phyloP scores from a whole-genome alignment of 345 rosid species.

The Atalantia buxifolia region DNA sequence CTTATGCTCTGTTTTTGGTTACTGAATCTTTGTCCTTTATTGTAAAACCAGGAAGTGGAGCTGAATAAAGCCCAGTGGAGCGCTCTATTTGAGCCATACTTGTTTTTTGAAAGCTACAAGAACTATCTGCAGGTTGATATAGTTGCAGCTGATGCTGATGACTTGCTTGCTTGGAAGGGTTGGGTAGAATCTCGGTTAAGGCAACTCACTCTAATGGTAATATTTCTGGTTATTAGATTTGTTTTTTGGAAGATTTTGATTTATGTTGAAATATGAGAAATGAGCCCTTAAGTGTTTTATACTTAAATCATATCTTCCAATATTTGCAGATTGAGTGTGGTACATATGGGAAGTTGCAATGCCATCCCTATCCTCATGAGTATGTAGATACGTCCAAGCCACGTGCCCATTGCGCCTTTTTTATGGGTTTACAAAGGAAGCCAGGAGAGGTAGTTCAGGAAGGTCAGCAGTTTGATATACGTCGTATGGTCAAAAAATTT shows the following conservation, averaged over 20 bases:
- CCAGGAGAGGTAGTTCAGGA: conserved; percentile 54
- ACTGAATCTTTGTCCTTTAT: conserved; percentile 13
- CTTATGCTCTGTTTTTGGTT: background rate
- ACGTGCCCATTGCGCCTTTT: conserved; percentile 52
- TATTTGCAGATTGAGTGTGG: conserved; percentile 60
- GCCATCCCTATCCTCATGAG: conserved; percentile 66
- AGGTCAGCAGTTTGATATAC: conserved; percentile 70
- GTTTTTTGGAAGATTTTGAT: background rate
- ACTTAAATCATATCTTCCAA: background rate
- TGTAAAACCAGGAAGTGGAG: conserved; percentile 51
- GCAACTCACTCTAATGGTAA: conserved; percentile 65
- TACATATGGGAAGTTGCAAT: conserved; percentile 63
- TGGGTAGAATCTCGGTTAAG: conserved; percentile 78
- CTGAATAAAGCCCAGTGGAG: conserved; percentile 56
- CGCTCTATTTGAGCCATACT: conserved; percentile 55
- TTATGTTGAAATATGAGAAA: background rate
- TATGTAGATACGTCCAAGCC: conserved; percentile 42
- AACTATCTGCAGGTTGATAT: conserved; percentile 70
- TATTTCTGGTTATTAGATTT: conserved; percentile 14
- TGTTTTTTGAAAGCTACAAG: conserved; percentile 65
- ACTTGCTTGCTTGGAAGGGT: conserved; percentile 69
- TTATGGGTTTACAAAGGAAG: conserved; percentile 71
- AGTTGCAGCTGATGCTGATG: conserved; percentile 54
- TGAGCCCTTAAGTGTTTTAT: background rate
- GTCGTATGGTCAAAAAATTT: conserved; percentile 59